Base-by-base conservation (phyloP, 768 basidiomycete genomes). In the Austroboletus eburneus region DNA sequence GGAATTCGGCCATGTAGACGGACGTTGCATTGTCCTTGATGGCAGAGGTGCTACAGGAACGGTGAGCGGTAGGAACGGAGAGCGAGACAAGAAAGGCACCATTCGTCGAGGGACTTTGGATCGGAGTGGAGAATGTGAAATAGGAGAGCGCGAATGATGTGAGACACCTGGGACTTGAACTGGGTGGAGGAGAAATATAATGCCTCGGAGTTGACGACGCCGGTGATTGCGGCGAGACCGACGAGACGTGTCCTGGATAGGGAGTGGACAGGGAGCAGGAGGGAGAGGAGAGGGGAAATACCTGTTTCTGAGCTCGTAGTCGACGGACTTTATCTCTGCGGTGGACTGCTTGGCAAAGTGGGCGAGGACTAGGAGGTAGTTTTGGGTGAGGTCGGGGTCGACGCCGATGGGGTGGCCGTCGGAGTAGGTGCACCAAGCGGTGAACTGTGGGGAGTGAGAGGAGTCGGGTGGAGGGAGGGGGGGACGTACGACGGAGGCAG, bases 361-460 rank as follows among this genome's bases (percentile, higher is more conserved):
- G 10, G 65, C 67, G 30, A 95, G 74, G 24, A 81, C 77, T 8
- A 75, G 72, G 25, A 90, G 67, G 64, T 95, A 95, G 46, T 83
- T 76, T 22, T 72, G 70, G 0, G 89, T 87, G 40, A 90, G 69
- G 24, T 60, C 67, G 45, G 77, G 78, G 58, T 95, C 92, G 12
- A 84, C 79, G 22, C 87, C 89, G 51, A 94, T 81, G 33, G 87
- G 71, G 44, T 83, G 82, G 0, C 91, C 91, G 55, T 94, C 86
- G 18, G 93, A 91, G 55, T 84, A 96, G 14, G 92, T 93, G 17
- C 87, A 85, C 86, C 91, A 97, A 2, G 91, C 85, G 3, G 85
- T 88, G 57, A 95, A 91, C 87, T 93, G 56, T 25, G 4, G n/a
- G 27, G 27, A 12, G 27, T 27, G 16, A 3, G 37, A 29, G 50